A percentile compares a stretch with the other conserved stretches of the same genome.
These are phyloP conservation scores for Calocybe indica DNA, from an alignment of 768 basidiomycete species.

Conservation along the genomic window DNA sequence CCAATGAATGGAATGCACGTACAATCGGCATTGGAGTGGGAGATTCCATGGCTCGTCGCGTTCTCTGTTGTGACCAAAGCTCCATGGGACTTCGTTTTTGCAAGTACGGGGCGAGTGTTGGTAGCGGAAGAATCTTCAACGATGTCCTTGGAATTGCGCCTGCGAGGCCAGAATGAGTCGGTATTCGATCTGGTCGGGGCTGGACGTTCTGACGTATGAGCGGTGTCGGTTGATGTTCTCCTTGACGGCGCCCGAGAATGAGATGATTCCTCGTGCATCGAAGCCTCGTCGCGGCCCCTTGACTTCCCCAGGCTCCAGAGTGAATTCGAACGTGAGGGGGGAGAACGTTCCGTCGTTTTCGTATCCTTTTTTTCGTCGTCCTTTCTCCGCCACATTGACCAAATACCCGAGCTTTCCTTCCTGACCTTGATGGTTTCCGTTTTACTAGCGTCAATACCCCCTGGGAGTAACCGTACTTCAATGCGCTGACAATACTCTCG, in stretches of 20 bases:
- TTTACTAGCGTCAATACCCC: slow-evolving; percentile 57
- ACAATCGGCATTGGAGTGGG: slow-evolving; percentile 8
- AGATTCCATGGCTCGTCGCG: slow-evolving; percentile 5
- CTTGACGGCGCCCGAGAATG: neutral
- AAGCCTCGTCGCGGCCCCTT: neutral
- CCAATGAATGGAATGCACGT: too few species aligned
- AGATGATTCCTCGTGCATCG: neutral
- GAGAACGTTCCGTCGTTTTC: slow-evolving; percentile 1
- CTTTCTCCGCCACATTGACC: slow-evolving; percentile 33
- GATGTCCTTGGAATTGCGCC: slow-evolving; percentile 17
- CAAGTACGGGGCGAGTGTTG: slow-evolving; percentile 20
- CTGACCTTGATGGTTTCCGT: slow-evolving; percentile 42
- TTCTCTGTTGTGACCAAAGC: slow-evolving; percentile 6
- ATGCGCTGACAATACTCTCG: neutral
- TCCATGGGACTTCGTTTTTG: slow-evolving; percentile 20
- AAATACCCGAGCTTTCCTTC: slow-evolving; percentile 8
- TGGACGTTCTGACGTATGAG: neutral
- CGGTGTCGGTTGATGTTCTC: too few species aligned
- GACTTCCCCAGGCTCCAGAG: slow-evolving; percentile 18
- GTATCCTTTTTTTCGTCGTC: slow-evolving; percentile 22
- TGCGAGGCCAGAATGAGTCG: slow-evolving; percentile 17
- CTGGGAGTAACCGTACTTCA: slow-evolving; percentile 25
- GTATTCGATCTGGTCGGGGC: slow-evolving; percentile 11
- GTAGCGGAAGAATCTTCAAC: slow-evolving; percentile 12
- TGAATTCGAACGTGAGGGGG: slow-evolving; percentile 18